Percentiles rank a stretch among this genome's conserved stretches.
These are phyloP conservation scores for Lyophyllum decastes DNA, from an alignment of 768 basidiomycete species.

Conservation along the genomic window DNA sequence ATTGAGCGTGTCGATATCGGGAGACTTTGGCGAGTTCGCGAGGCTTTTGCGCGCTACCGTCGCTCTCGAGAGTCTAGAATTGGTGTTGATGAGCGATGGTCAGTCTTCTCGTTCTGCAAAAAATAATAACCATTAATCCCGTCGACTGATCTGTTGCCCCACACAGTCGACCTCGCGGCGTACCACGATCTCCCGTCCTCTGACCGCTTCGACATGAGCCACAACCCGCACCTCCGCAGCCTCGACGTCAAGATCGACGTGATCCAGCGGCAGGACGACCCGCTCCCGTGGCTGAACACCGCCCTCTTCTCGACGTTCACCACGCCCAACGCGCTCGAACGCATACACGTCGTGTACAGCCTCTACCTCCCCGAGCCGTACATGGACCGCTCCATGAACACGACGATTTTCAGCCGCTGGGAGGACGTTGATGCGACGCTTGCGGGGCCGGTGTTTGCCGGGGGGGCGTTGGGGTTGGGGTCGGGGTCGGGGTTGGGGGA, in stretches of 20 bases:
- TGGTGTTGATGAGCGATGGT: conserved; percentile 28
- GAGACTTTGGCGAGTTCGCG: conserved; percentile 25
- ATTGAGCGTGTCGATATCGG: conserved; percentile 26
- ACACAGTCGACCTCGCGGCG: conserved; percentile 18
- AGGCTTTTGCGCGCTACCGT: conserved; percentile 24
- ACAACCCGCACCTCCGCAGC: conserved; percentile 21
- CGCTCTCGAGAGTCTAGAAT: conserved; percentile 21
- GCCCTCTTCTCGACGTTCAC: conserved; percentile 22
- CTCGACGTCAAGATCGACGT: conserved; percentile 28
- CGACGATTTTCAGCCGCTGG: conserved; percentile 26
- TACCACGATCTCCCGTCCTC: conserved; percentile 19
- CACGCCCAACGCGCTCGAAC: conserved; percentile 17
- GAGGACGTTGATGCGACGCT: conserved; percentile 25
- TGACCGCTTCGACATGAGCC: conserved; percentile 23
- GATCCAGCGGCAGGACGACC: conserved; percentile 27
- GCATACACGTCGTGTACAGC: conserved; percentile 23
- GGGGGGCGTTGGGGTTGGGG: no score
- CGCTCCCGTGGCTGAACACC: conserved; percentile 29
- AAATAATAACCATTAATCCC: background rate
- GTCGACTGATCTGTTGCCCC: background rate
- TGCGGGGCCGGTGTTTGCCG: conserved; percentile 22
- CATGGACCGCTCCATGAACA: conserved; percentile 28
- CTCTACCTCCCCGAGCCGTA: conserved; percentile 30
- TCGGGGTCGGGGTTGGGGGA: no score
- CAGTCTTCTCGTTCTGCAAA: conserved; percentile 6